These are phyloP conservation scores for Alternaria ventricosa DNA, from an alignment of 2,329 filamentous ascomycete species.

Conservation along the genomic window DNA sequence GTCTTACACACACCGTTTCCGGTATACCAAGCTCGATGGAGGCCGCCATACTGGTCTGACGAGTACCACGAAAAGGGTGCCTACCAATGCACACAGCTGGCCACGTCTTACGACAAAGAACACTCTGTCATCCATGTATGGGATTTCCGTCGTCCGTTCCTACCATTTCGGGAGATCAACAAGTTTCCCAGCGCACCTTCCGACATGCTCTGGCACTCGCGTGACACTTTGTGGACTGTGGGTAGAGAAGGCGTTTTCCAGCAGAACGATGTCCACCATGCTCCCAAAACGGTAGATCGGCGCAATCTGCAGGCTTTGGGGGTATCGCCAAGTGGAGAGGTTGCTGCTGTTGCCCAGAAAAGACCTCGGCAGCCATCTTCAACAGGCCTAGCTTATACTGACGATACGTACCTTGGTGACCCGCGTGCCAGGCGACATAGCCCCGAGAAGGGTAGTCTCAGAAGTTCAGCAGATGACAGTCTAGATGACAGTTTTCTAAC, in stretches of 20 bases:
- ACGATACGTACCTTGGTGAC: constrained; percentile 48
- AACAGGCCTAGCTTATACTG: constrained; percentile 49
- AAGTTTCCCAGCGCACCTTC: constrained; percentile 62
- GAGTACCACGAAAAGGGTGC: constrained; percentile 59
- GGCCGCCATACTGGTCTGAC: constrained; percentile 64
- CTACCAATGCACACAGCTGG: constrained; percentile 67
- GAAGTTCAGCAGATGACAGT: constrained; percentile 64
- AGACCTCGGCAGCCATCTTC: constrained; percentile 53
- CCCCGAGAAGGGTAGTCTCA: constrained; percentile 55
- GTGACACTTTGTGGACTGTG: constrained; percentile 70
- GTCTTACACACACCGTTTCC: constrained; percentile 66
- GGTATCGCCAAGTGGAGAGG: constrained; percentile 64
- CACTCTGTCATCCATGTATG: constrained; percentile 68
- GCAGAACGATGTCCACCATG: constrained; percentile 67
- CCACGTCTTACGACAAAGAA: constrained; percentile 67
- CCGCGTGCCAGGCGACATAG: constrained; percentile 53
- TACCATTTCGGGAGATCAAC: constrained; percentile 68
- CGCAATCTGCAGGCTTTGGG: constrained; percentile 63
- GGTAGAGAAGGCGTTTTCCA: constrained; percentile 67
- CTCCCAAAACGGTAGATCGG: constrained; percentile 64
- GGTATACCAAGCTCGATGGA: constrained; percentile 68
- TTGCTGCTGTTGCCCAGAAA: constrained; percentile 62
- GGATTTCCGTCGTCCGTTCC: constrained; percentile 67
- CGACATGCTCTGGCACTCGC: constrained; percentile 69
- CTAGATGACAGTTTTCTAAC: constrained; percentile 63